A percentile compares a stretch with the other conserved stretches of the same genome.
Evolutionary conservation across 2,329 filamentous ascomycete species (phyloP).

Genomic region (Penicillium sumatraense): DNA sequence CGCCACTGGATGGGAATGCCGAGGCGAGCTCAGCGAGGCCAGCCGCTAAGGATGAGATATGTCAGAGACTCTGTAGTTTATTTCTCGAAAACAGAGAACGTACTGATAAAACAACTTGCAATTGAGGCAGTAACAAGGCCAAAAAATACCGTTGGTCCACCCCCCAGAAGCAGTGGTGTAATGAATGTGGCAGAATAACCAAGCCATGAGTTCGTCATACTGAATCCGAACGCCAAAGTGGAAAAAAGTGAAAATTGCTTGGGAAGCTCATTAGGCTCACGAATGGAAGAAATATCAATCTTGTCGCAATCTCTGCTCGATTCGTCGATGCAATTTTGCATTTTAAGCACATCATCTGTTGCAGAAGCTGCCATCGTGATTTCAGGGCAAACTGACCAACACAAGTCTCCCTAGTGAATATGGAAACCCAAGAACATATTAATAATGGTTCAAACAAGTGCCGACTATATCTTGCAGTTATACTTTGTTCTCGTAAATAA

Average conservation of each 20-base stretch:
- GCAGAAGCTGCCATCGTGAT: neutral
- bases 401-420: too few species aligned
- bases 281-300: neutral
- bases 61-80: neutral
- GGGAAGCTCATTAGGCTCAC: neutral
- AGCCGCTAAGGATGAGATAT: neutral
- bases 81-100: neutral
- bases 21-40: constrained; percentile 33
- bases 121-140: constrained; percentile 27
- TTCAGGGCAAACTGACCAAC: neutral
- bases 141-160: constrained; percentile 28
- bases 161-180: constrained; percentile 27
- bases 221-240: constrained; percentile 30
- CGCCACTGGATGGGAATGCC: constrained; percentile 30
- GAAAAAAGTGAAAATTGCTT: constrained; percentile 21
- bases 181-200: constrained; percentile 29
- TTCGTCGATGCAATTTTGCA: neutral
- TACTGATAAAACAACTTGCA: constrained; percentile 27
- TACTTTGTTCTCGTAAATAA: too few species aligned
- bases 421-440: too few species aligned
- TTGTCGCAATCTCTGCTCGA: neutral
- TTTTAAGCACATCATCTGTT: neutral
- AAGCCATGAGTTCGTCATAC: constrained; percentile 39
- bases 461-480: too few species aligned
- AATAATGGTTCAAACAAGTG: too few species aligned